Conservation (phyloP, 257 asterid genomes). For the Agastache rugosa region DNA sequence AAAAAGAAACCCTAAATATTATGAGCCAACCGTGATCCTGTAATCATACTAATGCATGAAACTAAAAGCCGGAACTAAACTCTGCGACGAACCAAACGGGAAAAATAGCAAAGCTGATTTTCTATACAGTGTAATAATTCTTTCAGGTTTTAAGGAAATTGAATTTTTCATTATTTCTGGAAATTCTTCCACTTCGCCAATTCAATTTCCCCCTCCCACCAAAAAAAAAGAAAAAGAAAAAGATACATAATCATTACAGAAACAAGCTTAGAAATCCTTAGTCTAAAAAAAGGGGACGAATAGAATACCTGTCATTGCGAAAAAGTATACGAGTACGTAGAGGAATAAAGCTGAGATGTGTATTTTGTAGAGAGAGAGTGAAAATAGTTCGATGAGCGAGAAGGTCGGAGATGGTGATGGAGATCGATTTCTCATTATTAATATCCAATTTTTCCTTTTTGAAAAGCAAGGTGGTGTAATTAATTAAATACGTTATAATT, state of each 20-base stretch:
- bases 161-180: not conserved
- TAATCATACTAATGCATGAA: slow-evolving; percentile 5
- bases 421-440: not conserved
- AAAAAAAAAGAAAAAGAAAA: not conserved
- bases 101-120: not conserved
- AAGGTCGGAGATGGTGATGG: slow-evolving; percentile 8
- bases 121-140: not conserved
- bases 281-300: not conserved
- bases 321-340: slow-evolving; percentile 3
- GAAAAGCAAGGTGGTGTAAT: not conserved
- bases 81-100: not conserved
- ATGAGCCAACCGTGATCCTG: not conserved
- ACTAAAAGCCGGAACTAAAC: not conserved
- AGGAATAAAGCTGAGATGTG: slow-evolving; percentile 8
- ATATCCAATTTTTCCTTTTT: not conserved
- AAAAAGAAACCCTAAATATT: not conserved
- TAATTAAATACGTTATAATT: not conserved
- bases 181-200: not conserved
- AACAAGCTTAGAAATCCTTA: not conserved
- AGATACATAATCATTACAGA: not conserved
- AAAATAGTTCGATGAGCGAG: slow-evolving; percentile 4
- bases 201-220: not conserved
- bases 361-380: slow-evolving; percentile 4
- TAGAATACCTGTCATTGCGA: slow-evolving; percentile 30
- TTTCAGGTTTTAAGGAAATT: not conserved